Percentiles rank a stretch among this genome's conserved stretches.
These are phyloP conservation scores for Fusarium buxicola DNA, from an alignment of 2,329 filamentous ascomycete genomes.

Conservation along the genomic window DNA sequence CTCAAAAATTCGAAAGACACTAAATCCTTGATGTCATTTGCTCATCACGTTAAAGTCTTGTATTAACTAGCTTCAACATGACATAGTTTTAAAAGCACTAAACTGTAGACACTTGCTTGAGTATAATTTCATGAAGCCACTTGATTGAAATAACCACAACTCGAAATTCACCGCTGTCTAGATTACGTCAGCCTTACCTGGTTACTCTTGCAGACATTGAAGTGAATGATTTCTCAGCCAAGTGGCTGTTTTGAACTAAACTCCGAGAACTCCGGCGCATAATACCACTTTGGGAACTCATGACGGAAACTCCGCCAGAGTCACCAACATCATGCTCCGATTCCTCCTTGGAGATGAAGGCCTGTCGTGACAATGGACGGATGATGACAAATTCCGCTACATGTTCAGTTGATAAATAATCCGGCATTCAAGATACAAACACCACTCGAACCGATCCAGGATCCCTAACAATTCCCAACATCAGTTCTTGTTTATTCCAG, in stretches of 20 bases:
- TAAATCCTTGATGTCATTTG: no score
- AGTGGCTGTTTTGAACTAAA: background rate
- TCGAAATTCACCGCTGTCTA: no score
- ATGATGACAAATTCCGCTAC: background rate
- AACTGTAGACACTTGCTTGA: no score
- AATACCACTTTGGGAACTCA: conserved; percentile 16
- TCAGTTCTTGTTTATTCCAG: background rate
- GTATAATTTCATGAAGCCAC: no score
- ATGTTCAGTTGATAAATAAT: background rate
- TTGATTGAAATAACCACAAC: no score
- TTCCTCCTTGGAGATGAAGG: conserved; percentile 24
- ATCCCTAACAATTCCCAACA: background rate
- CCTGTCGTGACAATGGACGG: background rate
- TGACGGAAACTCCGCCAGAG: conserved; percentile 18
- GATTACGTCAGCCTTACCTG: no score
- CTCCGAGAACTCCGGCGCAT: conserved; percentile 30
- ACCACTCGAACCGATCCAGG: background rate
- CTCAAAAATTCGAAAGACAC: no score
- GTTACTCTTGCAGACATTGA: no score
- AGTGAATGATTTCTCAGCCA: no score
- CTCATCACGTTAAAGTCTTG: no score
- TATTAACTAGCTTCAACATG: no score
- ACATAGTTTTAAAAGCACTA: no score
- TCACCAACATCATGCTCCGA: background rate
- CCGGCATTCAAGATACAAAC: conserved; percentile 8